Evolutionary conservation across 73 alveolate species (phyloP).

Genomic region (Paramecium tetraurelia): DNA sequence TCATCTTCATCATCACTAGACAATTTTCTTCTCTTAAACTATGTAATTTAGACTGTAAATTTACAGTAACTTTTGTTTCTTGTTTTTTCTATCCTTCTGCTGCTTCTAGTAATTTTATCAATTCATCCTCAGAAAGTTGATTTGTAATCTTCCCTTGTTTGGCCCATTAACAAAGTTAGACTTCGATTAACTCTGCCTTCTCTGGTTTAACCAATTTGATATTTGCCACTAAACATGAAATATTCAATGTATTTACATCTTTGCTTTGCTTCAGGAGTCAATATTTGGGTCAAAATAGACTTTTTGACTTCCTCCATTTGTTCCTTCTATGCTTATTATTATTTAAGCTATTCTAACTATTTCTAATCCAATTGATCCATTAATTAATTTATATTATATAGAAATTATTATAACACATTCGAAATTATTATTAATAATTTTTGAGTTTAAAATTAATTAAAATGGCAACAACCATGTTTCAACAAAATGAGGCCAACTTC

Average conservation of each 20-base stretch:
- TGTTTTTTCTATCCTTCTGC: slow-evolving; percentile 2
- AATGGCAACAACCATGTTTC: neutral
- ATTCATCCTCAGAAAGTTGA: neutral
- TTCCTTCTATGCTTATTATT: slow-evolving; percentile 7
- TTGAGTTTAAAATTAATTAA: neutral
- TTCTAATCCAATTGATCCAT: slow-evolving; percentile 1
- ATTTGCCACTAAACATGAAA: neutral
- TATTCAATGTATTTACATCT: neutral
- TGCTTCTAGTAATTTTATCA: neutral
- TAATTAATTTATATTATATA: neutral
- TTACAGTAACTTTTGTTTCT: slow-evolving; percentile 35
- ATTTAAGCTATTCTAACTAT: neutral
- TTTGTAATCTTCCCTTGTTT: neutral
- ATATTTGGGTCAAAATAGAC: neutral
- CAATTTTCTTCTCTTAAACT: slow-evolving; percentile 17
- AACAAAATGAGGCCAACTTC: neutral
- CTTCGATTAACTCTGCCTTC: neutral
- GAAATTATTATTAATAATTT: neutral
- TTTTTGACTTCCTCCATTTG: slow-evolving; percentile 28
- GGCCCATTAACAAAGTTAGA: slow-evolving; percentile 10
- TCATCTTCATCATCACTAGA: slow-evolving; percentile 44
- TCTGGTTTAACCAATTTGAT: slow-evolving; percentile 13
- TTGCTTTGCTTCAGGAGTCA: slow-evolving; percentile 39
- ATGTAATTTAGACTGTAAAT: neutral
- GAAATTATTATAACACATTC: neutral